phyloP scores from a whole-genome alignment of 257 asterid species.

The Nicotiana tabacum region DNA sequence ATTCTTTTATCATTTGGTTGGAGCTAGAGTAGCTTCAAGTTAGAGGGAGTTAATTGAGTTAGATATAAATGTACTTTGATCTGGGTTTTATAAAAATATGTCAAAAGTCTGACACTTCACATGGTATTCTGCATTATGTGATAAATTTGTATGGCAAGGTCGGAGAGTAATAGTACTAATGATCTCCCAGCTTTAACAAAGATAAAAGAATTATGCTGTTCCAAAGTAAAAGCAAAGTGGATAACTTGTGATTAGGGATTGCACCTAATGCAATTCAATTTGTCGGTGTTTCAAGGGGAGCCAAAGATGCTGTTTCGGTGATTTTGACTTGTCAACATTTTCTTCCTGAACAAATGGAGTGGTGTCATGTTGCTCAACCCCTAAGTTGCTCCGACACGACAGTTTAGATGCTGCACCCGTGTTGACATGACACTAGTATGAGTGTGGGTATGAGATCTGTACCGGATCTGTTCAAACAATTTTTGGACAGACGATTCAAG shows the following conservation, averaged over 20 bases:
- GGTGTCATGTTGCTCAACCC: background rate
- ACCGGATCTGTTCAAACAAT: too few relatives aligned
- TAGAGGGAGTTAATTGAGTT: background rate
- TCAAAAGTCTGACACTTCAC: background rate
- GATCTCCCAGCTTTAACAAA: background rate
- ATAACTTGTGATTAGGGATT: background rate
- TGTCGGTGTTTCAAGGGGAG: background rate
- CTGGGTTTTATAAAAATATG: background rate
- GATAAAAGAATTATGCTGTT: background rate
- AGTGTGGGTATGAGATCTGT: too few relatives aligned
- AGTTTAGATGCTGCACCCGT: too few relatives aligned
- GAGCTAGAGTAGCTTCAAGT: background rate
- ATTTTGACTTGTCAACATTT: background rate
- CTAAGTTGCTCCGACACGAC: too few relatives aligned
- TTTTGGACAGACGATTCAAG: too few relatives aligned
- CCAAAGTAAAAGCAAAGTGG: background rate
- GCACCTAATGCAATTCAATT: background rate
- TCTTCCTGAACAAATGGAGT: background rate
- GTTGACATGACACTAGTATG: too few relatives aligned
- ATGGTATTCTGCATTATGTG: background rate
- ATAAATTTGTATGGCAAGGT: background rate
- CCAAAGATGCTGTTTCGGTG: background rate
- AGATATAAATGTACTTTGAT: background rate
- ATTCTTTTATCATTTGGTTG: background rate
- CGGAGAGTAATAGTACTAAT: background rate